phyloP scores from a whole-genome alignment of 163 green algal species.

The Chlorella variabilis region DNA sequence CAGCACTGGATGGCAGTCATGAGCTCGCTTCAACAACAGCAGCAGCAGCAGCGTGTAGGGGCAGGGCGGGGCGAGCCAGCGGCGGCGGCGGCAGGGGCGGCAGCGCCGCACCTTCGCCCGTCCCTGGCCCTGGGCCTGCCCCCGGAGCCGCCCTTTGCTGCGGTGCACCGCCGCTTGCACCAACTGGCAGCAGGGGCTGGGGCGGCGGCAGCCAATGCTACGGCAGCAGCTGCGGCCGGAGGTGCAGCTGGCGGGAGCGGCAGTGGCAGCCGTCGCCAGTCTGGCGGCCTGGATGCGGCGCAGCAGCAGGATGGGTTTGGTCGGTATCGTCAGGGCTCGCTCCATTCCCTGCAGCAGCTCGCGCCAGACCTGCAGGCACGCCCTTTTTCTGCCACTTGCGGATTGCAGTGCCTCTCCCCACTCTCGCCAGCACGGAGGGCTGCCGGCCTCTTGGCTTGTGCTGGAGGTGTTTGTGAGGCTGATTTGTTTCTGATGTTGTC shows the following conservation, averaged over 20 bases:
- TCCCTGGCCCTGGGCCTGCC: neutral
- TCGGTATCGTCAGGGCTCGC: slow-evolving; percentile 24
- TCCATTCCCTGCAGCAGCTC: slow-evolving; percentile 29
- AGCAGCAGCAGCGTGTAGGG: slow-evolving; percentile 3
- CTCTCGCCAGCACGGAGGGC: no score
- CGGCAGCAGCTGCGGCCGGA: neutral
- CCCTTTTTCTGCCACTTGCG: neutral
- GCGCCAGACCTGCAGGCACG: neutral
- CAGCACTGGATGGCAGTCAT: slow-evolving; percentile 14
- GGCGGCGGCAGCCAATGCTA: slow-evolving; percentile 8
- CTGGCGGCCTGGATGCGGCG: slow-evolving; percentile 4
- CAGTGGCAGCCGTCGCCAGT: neutral
- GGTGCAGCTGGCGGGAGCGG: no score
- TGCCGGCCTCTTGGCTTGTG: no score
- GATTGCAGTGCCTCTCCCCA: no score
- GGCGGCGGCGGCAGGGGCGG: neutral
- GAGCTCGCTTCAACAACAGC: slow-evolving; percentile 16
- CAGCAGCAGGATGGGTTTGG: slow-evolving; percentile 27
- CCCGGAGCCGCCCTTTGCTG: neutral
- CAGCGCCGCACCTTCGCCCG: neutral
- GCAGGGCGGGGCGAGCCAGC: neutral
- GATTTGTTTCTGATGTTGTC: no score
- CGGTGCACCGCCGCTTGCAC: slow-evolving; percentile 6
- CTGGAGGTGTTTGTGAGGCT: no score
- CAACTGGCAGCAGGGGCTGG: neutral